Evolutionary conservation across 441 rosid genomes (phyloP), one percentile per base, ranked within the genome.

Genomic region (Adansonia grandidieri): DNA sequence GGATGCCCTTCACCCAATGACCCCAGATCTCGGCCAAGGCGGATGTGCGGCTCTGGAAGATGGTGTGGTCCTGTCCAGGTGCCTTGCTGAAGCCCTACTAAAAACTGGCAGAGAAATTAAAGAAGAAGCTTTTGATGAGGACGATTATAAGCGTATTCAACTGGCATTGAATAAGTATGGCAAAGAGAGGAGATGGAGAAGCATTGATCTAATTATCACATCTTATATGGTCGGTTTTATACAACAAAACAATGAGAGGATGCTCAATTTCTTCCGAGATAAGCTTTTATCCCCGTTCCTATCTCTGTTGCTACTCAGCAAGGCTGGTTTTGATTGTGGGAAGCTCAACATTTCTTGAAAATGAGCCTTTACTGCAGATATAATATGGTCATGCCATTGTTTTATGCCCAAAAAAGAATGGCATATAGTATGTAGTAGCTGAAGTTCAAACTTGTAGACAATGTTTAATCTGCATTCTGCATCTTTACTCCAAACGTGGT

Each of bases 1-100:
- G 66, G 95, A 91, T 77, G 94, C 97, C 15, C 86, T 92, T 40
- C 97, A 92, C 75, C 93, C 95, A 10, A 91, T 92, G 95, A 92
- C 92, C 14, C 94, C 97, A 11, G 95, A 92, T 66, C 72, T 89
- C 0, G 93, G 89, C 63, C 93, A 88, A 82, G 96, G 93, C 0
- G 95, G 93, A 51, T 91, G 91, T 77, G 68, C 88, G 0, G 92
- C 96, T 63, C 77, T 91, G 77, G 96, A 93, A 82, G 97, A 91
- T 56, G 87, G 89, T 3, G 86, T 91, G 56, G 77, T 90, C 66
- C 78, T 91, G 2, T 92, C 92, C 32, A 88, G 93, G 71, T 88
- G 93, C 71, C 85, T 90, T 0, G 89, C 84, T 7, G 84, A 86
- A 77, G 93, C 89, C 11, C 63, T 88, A 20, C 56, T 0, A 32